Conservation (phyloP, 2,329 filamentous ascomycete species). For the Byssochlamys sp. region DNA sequence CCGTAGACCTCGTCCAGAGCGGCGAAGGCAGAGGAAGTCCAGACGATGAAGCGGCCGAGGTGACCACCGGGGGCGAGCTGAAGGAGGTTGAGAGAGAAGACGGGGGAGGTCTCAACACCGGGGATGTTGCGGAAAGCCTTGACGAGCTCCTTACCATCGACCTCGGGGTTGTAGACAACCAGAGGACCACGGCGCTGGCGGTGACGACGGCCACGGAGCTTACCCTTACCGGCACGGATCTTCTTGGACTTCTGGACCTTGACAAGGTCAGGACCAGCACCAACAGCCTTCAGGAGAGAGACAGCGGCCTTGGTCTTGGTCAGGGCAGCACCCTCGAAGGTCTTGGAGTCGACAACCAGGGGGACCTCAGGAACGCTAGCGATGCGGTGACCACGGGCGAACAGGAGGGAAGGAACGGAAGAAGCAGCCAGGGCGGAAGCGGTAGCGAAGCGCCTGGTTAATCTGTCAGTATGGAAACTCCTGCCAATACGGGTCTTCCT, state of each 20-base stretch:
- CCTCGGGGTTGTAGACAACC: conserved; percentile 91
- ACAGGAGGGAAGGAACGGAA: conserved; percentile 83
- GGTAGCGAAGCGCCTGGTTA: conserved; percentile 78
- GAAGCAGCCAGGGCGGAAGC: conserved; percentile 95
- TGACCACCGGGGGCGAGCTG: conserved; percentile 98
- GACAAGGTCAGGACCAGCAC: conserved; percentile 79
- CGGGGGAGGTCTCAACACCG: conserved; percentile 91
- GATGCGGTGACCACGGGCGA: conserved; percentile 95
- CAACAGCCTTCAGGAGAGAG: conserved; percentile 78
- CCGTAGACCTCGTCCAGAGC: conserved; percentile 96
- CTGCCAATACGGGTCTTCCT: not conserved
- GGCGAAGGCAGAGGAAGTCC: conserved; percentile 94
- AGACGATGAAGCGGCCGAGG: conserved; percentile 97
- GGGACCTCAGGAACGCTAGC: conserved; percentile 88
- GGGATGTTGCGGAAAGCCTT: conserved; percentile 97
- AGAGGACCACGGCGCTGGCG: conserved; percentile 95
- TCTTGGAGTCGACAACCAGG: conserved; percentile 84
- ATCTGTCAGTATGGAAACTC: conserved; percentile 6
- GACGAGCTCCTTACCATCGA: conserved; percentile 88
- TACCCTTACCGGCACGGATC: conserved; percentile 96
- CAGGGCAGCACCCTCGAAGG: conserved; percentile 69
- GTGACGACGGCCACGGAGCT: conserved; percentile 92
- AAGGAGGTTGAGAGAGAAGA: conserved; percentile 92
- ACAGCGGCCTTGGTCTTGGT: conserved; percentile 83
- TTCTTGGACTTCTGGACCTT: conserved; percentile 97